These are phyloP conservation scores for Lactifluus hygrophoroides DNA, from an alignment of 768 basidiomycete genomes.

Conservation along the genomic window DNA sequence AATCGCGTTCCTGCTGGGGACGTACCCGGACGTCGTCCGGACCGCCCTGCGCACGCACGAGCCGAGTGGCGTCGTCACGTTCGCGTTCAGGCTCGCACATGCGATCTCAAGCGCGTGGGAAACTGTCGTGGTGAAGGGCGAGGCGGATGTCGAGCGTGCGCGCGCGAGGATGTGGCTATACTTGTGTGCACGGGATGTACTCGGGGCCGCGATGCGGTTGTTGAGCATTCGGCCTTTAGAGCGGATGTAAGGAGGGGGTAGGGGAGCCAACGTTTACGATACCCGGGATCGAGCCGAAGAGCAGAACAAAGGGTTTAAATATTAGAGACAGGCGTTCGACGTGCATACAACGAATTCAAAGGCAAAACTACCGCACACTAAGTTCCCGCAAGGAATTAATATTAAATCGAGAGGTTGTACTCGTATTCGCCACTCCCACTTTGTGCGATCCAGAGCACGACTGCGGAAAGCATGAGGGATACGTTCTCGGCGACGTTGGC, in stretches of 20 bases:
- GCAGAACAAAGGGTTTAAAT: neutral
- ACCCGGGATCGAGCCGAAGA: neutral
- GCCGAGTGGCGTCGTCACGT: constrained; percentile 88
- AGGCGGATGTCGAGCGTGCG: constrained; percentile 67
- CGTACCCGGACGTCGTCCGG: constrained; percentile 88
- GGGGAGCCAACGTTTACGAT: neutral
- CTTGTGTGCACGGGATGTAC: constrained; percentile 81
- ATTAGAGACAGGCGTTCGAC: neutral
- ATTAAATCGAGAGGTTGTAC: constrained; percentile 56
- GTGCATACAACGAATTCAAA: neutral
- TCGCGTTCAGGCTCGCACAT: constrained; percentile 77
- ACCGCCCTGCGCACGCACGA: constrained; percentile 79
- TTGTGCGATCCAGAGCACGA: constrained; percentile 91
- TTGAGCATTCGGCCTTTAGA: constrained; percentile 86
- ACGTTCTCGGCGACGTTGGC: constrained; percentile 95
- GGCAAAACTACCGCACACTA: neutral
- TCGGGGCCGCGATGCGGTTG: constrained; percentile 78
- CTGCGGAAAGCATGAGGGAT: constrained; percentile 72
- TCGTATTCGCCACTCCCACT: constrained; percentile 83
- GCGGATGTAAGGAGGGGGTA: constrained; percentile 57
- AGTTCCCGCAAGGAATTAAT: neutral
- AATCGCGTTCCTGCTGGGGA: constrained; percentile 76
- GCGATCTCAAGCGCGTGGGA: constrained; percentile 93
- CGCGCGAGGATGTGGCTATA: constrained; percentile 85
- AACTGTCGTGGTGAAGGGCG: constrained; percentile 76